Conservation (phyloP, 164 flowering plant species). For the Magnolia sinica region DNA sequence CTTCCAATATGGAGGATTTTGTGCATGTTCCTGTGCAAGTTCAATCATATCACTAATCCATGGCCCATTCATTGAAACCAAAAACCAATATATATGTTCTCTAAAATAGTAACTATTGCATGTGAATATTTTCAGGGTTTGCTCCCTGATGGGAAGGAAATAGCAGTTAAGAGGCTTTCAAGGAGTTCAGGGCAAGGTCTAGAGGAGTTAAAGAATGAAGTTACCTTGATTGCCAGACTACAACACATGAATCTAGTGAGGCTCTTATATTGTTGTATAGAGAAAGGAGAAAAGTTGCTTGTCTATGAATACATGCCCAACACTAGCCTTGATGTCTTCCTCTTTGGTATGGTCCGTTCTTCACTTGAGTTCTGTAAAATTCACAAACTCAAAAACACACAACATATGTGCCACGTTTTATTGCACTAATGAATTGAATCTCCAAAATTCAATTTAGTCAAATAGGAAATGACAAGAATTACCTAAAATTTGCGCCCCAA, state of each 20-base stretch:
- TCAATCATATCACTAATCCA: no score
- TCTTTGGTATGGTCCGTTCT: slow-evolving; percentile 20
- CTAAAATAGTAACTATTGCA: not conserved
- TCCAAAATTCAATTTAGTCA: no score
- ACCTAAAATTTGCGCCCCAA: no score
- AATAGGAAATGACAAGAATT: no score
- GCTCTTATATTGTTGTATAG: slow-evolving; percentile 34
- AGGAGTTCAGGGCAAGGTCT: slow-evolving; percentile 32
- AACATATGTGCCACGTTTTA: no score
- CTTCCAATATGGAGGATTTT: not conserved
- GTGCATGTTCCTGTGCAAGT: not conserved
- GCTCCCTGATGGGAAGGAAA: slow-evolving; percentile 24
- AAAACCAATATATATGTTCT: not conserved
- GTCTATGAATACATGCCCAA: slow-evolving; percentile 39
- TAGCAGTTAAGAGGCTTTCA: slow-evolving; percentile 45
- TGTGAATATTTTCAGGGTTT: slow-evolving; percentile 17
- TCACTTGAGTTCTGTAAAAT: not conserved
- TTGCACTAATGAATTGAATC: no score
- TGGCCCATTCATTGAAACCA: no score
- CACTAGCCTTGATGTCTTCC: slow-evolving; percentile 24
- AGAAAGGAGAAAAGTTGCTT: slow-evolving; percentile 31
- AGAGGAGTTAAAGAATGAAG: slow-evolving; percentile 33
- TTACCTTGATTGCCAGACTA: slow-evolving; percentile 32
- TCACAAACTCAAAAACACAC: no score
- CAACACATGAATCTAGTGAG: slow-evolving; percentile 40